phyloP scores from a whole-genome alignment of 2,329 filamentous ascomycete genomes.

The Pseudogymnoascus sp. region DNA sequence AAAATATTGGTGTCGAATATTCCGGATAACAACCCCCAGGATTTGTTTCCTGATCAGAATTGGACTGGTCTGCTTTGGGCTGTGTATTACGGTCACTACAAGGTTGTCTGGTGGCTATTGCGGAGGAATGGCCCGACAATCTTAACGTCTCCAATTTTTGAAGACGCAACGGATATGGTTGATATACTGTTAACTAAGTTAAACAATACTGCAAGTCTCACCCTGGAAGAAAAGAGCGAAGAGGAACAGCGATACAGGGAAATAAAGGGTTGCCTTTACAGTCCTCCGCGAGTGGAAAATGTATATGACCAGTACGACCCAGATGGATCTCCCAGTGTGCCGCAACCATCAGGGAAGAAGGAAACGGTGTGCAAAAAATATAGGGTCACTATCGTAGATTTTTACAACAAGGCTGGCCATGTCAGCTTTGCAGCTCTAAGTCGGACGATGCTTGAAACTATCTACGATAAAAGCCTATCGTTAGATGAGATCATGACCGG shows the following conservation, averaged over 20 bases:
- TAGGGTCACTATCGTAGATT: not conserved
- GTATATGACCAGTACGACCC: not conserved
- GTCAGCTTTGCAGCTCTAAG: not conserved
- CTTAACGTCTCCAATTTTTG: not conserved
- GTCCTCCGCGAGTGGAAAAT: not conserved
- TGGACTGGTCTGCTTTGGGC: not conserved
- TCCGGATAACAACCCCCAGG: not conserved
- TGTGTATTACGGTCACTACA: conserved; percentile 1
- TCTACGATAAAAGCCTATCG: not conserved
- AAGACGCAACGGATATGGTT: not conserved
- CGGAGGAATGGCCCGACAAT: not conserved
- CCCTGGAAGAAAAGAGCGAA: not conserved
- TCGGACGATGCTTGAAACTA: not conserved
- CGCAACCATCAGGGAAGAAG: not conserved
- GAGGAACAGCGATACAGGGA: not conserved
- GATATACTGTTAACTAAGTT: not conserved
- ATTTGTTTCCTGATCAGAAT: not conserved
- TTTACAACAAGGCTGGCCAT: not conserved
- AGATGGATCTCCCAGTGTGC: not conserved
- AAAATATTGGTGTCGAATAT: not conserved
- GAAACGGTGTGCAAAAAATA: not conserved
- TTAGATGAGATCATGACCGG: not conserved
- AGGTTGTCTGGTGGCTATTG: not conserved
- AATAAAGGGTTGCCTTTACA: not conserved
- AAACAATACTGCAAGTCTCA: not conserved